Evolutionary conservation across 176 grass and related monocot species (phyloP), one percentile per base, ranked within the genome.

Genomic region (Juncus inflexus): DNA sequence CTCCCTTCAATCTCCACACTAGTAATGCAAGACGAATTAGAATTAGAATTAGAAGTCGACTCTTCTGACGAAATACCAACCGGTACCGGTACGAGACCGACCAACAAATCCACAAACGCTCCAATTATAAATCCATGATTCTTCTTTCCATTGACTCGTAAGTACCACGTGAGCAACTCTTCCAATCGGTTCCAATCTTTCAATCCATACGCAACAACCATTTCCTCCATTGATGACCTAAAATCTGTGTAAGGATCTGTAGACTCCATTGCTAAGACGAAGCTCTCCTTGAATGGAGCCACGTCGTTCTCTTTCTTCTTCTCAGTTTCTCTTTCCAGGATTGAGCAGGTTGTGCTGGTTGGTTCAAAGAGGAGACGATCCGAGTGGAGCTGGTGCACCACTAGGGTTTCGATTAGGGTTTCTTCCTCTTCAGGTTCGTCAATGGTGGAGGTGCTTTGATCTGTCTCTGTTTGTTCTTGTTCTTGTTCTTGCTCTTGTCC

Each of bases 211-310:
- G 85, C 85, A 0, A 72, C 12, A 63, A 92, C 94, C 94, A 97
- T 89, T 81, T 97, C 94, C 78, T 82, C 80, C 94, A 97, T 97
- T 35, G 94, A 97, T 69, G 62, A 55, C 12, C 77, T 75, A 77
- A 97, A 97, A 81, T 97, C 94, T 4, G 42, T 2, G 77, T 86
- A 86, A 39, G 94, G 94, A 63, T 97, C 94, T 6, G 65, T 66
- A 10, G 94, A 92, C 60, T 97, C 85, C 83, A 97, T 67, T 65
- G 94, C 88, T 72, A 97, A 68, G 64, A 79, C 88, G 43, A 97
- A 83, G 87, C 87, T 91, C 70, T 85, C 87, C 77, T 91, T 78
- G 70, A 91, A 86, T 50, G 79, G 64, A 54, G 74, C 37, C 2
- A 13, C 50, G 11, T 39, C 8, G 13, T 74, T 49, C 55, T 74